phyloP scores from a whole-genome alignment of 2,329 filamentous ascomycete genomes.

The Trichoderma breve region DNA sequence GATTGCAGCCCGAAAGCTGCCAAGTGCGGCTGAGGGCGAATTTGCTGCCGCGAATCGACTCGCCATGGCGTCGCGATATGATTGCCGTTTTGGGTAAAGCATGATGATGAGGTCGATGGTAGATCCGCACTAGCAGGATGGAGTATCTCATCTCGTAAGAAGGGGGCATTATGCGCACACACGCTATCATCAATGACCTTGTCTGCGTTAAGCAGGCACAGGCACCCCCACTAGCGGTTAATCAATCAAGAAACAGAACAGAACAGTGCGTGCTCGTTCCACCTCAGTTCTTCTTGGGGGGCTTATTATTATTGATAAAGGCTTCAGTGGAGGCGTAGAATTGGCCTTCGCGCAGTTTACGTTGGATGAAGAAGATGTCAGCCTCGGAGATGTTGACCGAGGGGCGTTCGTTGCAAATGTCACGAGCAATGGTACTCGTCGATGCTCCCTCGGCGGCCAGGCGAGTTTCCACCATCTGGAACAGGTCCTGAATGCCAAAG shows the following conservation, averaged over 20 bases:
- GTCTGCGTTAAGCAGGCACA: conserved; percentile 2
- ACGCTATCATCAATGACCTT: conserved; percentile 16
- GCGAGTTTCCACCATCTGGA: conserved; percentile 11
- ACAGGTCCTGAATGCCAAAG: conserved; percentile 18
- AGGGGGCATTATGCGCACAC: conserved; percentile 16
- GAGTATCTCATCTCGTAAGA: background rate
- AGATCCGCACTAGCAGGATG: conserved; percentile 17
- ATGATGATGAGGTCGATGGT: conserved; percentile 1
- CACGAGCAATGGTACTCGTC: conserved; percentile 11
- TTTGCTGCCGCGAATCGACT: background rate
- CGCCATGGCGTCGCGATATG: conserved; percentile 14
- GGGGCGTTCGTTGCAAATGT: conserved; percentile 12
- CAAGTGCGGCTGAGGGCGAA: background rate
- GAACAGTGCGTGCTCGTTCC: background rate
- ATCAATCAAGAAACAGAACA: background rate
- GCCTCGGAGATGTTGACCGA: conserved; percentile 15
- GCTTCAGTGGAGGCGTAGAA: conserved; percentile 16
- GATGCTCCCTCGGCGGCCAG: conserved; percentile 6
- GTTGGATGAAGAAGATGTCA: conserved; percentile 19
- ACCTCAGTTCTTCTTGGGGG: conserved; percentile 12
- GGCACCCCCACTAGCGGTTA: background rate
- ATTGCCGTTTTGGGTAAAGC: conserved; percentile 18
- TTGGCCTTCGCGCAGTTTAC: conserved; percentile 18
- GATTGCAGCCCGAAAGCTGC: background rate
- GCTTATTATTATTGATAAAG: conserved; percentile 17